These are phyloP conservation scores for Austroboletus novae-zelandiae DNA, from an alignment of 1,284 basidiomycete species.

Conservation along the genomic window DNA sequence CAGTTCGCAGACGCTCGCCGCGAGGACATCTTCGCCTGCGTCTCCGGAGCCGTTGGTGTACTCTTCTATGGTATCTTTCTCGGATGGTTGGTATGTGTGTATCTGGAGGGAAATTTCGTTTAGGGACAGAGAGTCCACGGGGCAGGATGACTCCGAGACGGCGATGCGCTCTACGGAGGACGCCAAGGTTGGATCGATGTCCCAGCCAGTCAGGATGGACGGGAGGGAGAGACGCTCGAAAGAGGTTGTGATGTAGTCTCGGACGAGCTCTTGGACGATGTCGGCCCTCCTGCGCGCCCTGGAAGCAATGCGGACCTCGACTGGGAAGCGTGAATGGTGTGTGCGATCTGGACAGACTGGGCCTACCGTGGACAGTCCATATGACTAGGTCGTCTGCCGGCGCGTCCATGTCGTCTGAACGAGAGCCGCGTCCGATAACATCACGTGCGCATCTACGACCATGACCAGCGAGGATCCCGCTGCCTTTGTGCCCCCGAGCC, in stretches of 20 bases:
- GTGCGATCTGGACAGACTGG: background rate
- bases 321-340: constrained; percentile 38
- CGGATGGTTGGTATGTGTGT: constrained; percentile 84
- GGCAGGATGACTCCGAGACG: constrained; percentile 68
- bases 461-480: constrained; percentile 37
- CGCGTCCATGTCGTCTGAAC: constrained; percentile 17
- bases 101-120: constrained; percentile 67
- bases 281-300: constrained; percentile 70
- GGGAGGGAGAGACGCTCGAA: constrained; percentile 63
- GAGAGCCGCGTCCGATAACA: constrained; percentile 34
- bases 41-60: constrained; percentile 64
- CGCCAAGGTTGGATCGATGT: constrained; percentile 65
- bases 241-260: constrained; percentile 56
- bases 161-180: constrained; percentile 76
- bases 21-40: constrained; percentile 71
- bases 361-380: constrained; percentile 62
- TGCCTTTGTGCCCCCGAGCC: constrained; percentile 59
- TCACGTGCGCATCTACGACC: constrained; percentile 22
- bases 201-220: constrained; percentile 72
- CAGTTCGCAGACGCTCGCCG: constrained; percentile 84
- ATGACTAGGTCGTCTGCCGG: constrained; percentile 15
- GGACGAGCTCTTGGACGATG: constrained; percentile 63
- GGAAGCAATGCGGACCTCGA: constrained; percentile 77
- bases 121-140: constrained; percentile 52
- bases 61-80: constrained; percentile 73